Evolutionary conservation across 1,284 basidiomycete genomes (phyloP).

Genomic region (Trametes pubescens): DNA sequence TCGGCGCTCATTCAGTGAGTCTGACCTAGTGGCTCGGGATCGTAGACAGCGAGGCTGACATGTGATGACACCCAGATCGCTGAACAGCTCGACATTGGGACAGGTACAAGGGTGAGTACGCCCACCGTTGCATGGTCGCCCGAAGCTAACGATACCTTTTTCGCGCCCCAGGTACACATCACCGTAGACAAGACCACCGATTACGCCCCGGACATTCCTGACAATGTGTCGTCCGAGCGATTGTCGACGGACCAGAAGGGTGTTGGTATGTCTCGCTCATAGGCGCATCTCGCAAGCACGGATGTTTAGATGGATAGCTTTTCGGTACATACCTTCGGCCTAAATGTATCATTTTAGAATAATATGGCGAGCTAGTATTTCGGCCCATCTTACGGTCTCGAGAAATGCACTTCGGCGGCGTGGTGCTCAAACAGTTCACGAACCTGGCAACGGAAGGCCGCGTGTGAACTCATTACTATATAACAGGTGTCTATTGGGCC

Average conservation of each 20-base stretch:
- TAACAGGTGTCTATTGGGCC: neutral
- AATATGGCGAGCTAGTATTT: neutral
- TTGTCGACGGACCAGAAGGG: conserved; percentile 19
- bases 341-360: conserved; percentile 2
- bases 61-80: conserved; percentile 5
- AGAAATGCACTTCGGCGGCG: neutral
- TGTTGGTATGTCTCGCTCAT: conserved; percentile 9
- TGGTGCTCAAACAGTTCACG: neutral
- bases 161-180: conserved; percentile 34
- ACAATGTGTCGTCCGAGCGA: conserved; percentile 14
- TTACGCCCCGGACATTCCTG: conserved; percentile 28
- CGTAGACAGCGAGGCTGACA: neutral
- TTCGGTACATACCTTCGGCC: conserved; percentile 5
- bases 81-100: conserved; percentile 26
- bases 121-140: neutral
- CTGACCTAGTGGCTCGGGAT: neutral
- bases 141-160: neutral
- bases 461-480: neutral
- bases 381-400: neutral
- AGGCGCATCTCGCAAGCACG: neutral
- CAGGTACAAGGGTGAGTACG: neutral
- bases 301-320: neutral
- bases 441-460: neutral
- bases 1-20: conserved; percentile 21
- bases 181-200: conserved; percentile 40